These are phyloP conservation scores for Lactifluus volemus DNA, from an alignment of 768 basidiomycete genomes.

Conservation along the genomic window DNA sequence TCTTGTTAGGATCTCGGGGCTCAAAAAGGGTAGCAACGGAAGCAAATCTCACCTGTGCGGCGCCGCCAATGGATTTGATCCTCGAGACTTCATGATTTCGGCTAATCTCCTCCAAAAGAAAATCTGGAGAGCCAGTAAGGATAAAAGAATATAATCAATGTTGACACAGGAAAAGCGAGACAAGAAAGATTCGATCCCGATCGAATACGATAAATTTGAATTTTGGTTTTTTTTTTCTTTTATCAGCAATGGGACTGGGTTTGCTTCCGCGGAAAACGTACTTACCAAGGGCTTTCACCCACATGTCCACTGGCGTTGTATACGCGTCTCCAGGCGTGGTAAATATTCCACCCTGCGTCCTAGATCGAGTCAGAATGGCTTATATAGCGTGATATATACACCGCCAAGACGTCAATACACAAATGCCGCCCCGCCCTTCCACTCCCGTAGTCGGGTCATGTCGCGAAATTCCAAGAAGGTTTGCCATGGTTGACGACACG, in stretches of 20 bases:
- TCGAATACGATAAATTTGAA: slow-evolving; percentile 40
- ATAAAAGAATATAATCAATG: not conserved
- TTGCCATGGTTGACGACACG: not conserved
- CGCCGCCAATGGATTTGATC: slow-evolving; percentile 69
- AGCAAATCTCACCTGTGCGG: slow-evolving; percentile 47
- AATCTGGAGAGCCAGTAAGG: slow-evolving; percentile 36
- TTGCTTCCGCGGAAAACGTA: slow-evolving; percentile 23
- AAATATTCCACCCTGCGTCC: slow-evolving; percentile 81
- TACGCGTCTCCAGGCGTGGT: slow-evolving; percentile 81
- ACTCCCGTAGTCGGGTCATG: not conserved
- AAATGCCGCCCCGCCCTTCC: not conserved
- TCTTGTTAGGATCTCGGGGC: slow-evolving; percentile 4
- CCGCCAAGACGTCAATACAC: not conserved
- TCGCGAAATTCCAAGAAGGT: slow-evolving; percentile 2
- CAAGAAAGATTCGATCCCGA: slow-evolving; percentile 12
- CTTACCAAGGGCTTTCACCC: slow-evolving; percentile 80
- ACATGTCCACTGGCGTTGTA: slow-evolving; percentile 86
- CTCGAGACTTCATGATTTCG: slow-evolving; percentile 60
- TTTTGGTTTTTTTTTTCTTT: slow-evolving; percentile 21
- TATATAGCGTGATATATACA: not conserved
- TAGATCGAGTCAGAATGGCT: slow-evolving; percentile 26
- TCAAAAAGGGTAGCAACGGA: not conserved
- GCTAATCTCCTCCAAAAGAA: slow-evolving; percentile 65
- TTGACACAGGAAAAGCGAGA: not conserved
- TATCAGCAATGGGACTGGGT: slow-evolving; percentile 26